phyloP scores from a whole-genome alignment of 768 basidiomycete species.

The Dioszegia aurantiaca region DNA sequence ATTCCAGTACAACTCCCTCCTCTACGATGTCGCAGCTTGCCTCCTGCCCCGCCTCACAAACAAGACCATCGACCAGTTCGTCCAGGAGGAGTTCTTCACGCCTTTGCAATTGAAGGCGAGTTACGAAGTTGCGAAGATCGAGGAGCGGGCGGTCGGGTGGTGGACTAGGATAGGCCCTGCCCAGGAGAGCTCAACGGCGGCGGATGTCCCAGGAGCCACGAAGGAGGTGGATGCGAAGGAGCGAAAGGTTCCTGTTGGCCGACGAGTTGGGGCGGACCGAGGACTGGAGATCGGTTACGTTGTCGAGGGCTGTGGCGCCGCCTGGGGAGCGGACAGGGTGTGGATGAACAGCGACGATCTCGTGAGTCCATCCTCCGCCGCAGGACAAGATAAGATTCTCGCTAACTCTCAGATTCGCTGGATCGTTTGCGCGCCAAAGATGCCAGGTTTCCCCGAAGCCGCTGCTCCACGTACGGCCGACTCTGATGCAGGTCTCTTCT shows the following conservation, averaged over 20 bases:
- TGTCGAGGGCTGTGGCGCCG: background rate
- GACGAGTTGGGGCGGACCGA: no score
- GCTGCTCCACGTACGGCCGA: conserved; percentile 1
- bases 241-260: no score
- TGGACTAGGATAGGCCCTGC: conserved; percentile 2
- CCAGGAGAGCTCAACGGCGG: background rate
- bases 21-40: conserved; percentile 3
- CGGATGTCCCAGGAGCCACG: background rate
- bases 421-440: conserved; percentile 7
- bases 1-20: conserved; percentile 13
- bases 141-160: conserved; percentile 3
- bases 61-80: conserved; percentile 6
- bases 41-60: conserved; percentile 7
- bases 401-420: conserved; percentile 4
- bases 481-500: conserved; percentile 7
- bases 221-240: background rate
- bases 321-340: background rate
- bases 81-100: conserved; percentile 10
- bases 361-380: background rate
- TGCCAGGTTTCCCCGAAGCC: conserved; percentile 5
- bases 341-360: conserved; percentile 5
- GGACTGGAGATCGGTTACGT: conserved; percentile 4
- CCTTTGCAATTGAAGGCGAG: conserved; percentile 3
- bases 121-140: conserved; percentile 2
- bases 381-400: background rate